Conservation (phyloP, 1,139 yeast genomes). For the Scheffersomyces illinoinensis region DNA sequence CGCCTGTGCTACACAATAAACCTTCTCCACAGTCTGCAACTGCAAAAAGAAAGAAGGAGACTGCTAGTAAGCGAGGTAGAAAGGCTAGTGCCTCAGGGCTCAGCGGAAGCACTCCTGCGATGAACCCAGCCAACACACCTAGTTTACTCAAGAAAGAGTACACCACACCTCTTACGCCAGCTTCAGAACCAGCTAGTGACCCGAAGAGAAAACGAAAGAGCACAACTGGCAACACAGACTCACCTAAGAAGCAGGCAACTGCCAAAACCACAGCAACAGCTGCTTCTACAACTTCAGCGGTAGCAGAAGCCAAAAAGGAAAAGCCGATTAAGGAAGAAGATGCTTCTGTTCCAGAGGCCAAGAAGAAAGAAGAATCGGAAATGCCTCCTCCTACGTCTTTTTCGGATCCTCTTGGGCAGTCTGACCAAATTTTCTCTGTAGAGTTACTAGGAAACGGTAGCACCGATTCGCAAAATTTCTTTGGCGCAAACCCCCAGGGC, state of each 20-base stretch:
- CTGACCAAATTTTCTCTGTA: slow-evolving; percentile 39
- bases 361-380: slow-evolving; percentile 17
- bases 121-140: slow-evolving; percentile 23
- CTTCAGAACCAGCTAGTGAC: slow-evolving; percentile 37
- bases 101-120: slow-evolving; percentile 15
- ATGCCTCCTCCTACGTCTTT: slow-evolving; percentile 32
- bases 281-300: slow-evolving; percentile 7
- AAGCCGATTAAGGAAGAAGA: slow-evolving; percentile 16
- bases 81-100: slow-evolving; percentile 29
- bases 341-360: slow-evolving; percentile 24
- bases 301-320: slow-evolving; percentile 20
- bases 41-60: slow-evolving; percentile 26
- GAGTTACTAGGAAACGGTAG: slow-evolving; percentile 30
- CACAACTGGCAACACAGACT: slow-evolving; percentile 21
- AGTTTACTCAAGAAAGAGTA: slow-evolving; percentile 35
- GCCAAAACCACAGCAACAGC: slow-evolving; percentile 15
- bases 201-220: slow-evolving; percentile 29
- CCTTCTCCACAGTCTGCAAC: slow-evolving; percentile 33
- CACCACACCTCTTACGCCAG: slow-evolving; percentile 45
- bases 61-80: slow-evolving; percentile 34
- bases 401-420: slow-evolving; percentile 26
- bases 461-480: slow-evolving; percentile 22
- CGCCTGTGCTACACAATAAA: slow-evolving; percentile 37
- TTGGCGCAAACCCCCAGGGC: slow-evolving; percentile 19
- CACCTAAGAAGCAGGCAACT: slow-evolving; percentile 33